Evolutionary conservation across 148 eudicot species (phyloP).

Genomic region (Fagopyrum tataricum): DNA sequence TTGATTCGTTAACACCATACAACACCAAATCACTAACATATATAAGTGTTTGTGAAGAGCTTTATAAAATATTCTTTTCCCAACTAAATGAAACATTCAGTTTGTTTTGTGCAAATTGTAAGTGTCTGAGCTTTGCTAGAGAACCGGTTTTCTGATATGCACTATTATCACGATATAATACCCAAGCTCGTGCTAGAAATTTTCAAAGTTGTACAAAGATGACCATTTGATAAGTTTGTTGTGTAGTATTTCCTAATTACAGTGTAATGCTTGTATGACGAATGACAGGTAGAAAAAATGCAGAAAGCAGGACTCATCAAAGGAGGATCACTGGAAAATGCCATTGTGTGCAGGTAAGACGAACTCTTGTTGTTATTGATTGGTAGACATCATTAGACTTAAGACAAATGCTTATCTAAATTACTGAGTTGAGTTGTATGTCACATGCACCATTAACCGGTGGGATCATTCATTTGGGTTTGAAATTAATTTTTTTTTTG

Average conservation of each 20-base stretch:
- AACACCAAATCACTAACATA: not conserved
- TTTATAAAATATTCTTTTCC: not conserved
- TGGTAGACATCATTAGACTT: not conserved
- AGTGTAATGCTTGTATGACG: not conserved
- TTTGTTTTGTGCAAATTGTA: not conserved
- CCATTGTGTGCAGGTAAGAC: slow-evolving; percentile 73
- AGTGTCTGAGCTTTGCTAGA: not conserved
- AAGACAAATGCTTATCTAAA: not conserved
- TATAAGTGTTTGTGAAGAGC: not conserved
- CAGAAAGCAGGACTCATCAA: slow-evolving; percentile 68
- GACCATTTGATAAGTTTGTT: not conserved
- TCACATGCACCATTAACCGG: not conserved
- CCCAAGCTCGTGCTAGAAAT: not conserved
- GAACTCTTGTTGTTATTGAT: not conserved
- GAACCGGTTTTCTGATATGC: not conserved
- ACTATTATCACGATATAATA: not conserved
- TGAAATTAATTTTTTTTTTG: not conserved
- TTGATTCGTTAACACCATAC: too few relatives aligned
- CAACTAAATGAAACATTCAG: not conserved
- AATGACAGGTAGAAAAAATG: slow-evolving; percentile 70
- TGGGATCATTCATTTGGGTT: not conserved
- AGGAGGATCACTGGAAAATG: slow-evolving; percentile 87
- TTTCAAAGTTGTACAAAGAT: not conserved
- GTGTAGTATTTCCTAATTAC: not conserved
- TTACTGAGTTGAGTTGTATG: not conserved